Conservation (phyloP, 2,329 filamentous ascomycete species). For the Botrytis medusae region DNA sequence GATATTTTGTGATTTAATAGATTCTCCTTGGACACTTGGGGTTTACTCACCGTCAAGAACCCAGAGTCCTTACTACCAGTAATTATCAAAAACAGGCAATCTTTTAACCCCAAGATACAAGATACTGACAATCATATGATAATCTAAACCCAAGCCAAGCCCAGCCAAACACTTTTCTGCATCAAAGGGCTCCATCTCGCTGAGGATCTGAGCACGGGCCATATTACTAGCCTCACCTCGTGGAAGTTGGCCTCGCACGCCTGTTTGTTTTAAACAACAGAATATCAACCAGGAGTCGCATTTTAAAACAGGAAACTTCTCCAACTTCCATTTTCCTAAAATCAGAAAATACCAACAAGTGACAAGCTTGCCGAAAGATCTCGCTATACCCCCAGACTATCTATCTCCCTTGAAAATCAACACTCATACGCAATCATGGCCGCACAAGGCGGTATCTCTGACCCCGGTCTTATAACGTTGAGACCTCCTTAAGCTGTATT, state of each 20-base stretch:
- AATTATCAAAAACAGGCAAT: neutral
- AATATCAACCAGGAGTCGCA: conserved; percentile 18
- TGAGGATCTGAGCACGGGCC: conserved; percentile 17
- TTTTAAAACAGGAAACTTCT: conserved; percentile 4
- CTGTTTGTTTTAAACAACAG: conserved; percentile 23
- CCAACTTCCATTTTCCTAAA: conserved; percentile 6
- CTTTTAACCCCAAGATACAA: neutral
- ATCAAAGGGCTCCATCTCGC: neutral
- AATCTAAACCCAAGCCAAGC: neutral
- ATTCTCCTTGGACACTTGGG: neutral
- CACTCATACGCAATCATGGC: conserved; percentile 26
- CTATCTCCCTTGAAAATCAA: conserved; percentile 2
- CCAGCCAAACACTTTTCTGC: conserved; percentile 6
- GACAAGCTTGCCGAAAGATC: neutral
- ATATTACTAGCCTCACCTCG: conserved; percentile 17
- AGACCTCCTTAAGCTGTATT: conserved; percentile 36
- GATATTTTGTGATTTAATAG: neutral
- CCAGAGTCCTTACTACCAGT: neutral
- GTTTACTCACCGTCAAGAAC: neutral
- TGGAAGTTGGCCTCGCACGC: conserved; percentile 20
- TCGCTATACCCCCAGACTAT: neutral
- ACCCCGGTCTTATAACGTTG: conserved; percentile 66
- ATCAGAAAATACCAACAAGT: conserved; percentile 2
- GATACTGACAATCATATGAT: neutral
- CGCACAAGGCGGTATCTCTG: conserved; percentile 58